Conservation (phyloP, 371 early-diverging fungal genomes). For the Quaeritorhiza haematococci region DNA sequence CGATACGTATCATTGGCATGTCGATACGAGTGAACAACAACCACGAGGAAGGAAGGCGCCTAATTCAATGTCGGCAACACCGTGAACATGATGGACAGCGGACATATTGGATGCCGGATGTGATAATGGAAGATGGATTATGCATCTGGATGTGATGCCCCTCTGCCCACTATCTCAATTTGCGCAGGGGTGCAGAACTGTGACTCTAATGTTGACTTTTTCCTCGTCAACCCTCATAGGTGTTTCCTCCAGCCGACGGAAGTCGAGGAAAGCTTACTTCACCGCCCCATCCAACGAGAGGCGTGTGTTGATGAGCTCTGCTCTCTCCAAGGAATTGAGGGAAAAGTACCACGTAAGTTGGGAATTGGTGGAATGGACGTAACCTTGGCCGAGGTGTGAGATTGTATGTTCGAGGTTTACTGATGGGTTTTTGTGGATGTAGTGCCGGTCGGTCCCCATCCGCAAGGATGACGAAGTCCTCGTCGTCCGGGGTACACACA, state of each 20-base stretch:
- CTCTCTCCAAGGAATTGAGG: constrained; percentile 95
- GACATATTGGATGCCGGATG: too few species aligned
- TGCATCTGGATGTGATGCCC: too few species aligned
- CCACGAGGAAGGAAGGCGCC: too few species aligned
- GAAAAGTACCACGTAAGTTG: constrained; percentile 82
- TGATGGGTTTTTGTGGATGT: constrained; percentile 2
- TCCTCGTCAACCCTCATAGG: constrained; percentile 38
- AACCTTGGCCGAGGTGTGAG: not conserved
- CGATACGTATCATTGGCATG: too few species aligned
- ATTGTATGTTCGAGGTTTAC: not conserved
- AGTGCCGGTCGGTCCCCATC: constrained; percentile 90
- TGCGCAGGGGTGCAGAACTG: too few species aligned
- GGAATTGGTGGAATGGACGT: not conserved
- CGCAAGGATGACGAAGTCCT: constrained; percentile 96
- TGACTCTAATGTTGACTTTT: too few species aligned
- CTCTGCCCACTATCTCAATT: too few species aligned
- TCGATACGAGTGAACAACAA: too few species aligned
- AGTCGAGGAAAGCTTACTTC: constrained; percentile 98
- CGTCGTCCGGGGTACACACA: constrained; percentile 90
- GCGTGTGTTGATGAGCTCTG: constrained; percentile 92
- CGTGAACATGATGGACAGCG: too few species aligned
- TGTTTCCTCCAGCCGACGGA: constrained; percentile 92
- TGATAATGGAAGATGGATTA: too few species aligned
- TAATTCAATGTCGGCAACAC: too few species aligned
- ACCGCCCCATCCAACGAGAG: constrained; percentile 91